These are phyloP conservation scores for Piromyces sp. DNA, from an alignment of 192 early-diverging fungal genomes.

Conservation along the genomic window DNA sequence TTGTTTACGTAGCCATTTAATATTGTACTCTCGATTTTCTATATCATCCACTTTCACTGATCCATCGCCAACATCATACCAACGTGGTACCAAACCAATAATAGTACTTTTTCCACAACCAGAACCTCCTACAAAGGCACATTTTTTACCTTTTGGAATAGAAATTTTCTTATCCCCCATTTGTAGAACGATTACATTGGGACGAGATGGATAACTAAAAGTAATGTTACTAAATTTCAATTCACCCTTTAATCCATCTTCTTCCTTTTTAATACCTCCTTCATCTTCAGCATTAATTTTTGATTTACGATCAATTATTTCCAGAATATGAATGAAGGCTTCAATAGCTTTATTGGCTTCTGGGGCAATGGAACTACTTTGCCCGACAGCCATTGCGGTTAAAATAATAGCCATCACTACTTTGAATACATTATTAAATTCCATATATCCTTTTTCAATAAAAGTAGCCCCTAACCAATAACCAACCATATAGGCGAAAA, in stretches of 20 bases:
- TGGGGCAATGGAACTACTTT: neutral
- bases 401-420: neutral
- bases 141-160: slow-evolving; percentile 41
- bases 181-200: slow-evolving; percentile 62
- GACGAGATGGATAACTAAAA: slow-evolving; percentile 56
- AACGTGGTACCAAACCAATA: slow-evolving; percentile 64
- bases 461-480: neutral
- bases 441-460: neutral
- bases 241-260: neutral
- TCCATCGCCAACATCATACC: slow-evolving; percentile 50
- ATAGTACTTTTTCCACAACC: slow-evolving; percentile 80
- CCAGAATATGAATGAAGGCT: neutral
- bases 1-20: slow-evolving; percentile 17
- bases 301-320: neutral
- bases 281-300: neutral
- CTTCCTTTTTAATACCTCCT: neutral
- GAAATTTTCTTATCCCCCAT: neutral
- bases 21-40: slow-evolving; percentile 56
- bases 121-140: slow-evolving; percentile 74
- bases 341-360: neutral
- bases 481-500: neutral
- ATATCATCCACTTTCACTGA: slow-evolving; percentile 52
- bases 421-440: neutral
- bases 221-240: neutral
- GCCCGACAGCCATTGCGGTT: neutral